Evolutionary conservation across 495 filamentous ascomycete species (phyloP).

Genomic region (Penicillium crystallinum): DNA sequence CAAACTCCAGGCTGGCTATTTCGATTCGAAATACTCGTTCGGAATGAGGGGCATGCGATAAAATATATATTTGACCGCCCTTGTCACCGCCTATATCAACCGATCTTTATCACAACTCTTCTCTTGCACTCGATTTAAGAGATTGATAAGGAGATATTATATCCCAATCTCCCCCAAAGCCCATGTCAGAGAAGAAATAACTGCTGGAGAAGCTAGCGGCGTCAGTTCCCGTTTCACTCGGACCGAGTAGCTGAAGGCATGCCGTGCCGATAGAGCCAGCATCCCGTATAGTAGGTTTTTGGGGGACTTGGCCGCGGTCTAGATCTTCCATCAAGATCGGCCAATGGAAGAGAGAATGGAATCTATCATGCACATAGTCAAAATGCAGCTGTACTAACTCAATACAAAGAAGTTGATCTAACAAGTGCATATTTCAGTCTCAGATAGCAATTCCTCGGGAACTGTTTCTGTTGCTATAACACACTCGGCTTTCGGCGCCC

Average conservation of each 20-base stretch:
- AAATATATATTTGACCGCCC: background rate
- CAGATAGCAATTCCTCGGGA: background rate
- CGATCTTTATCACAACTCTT: too few relatives aligned
- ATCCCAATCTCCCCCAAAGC: too few relatives aligned
- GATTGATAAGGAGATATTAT: too few relatives aligned
- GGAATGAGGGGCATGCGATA: background rate
- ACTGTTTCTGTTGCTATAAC: background rate
- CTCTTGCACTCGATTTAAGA: too few relatives aligned
- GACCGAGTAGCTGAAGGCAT: background rate
- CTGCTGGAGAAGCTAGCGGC: slow-evolving; percentile 22
- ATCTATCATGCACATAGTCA: slow-evolving; percentile 37
- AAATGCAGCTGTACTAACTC: slow-evolving; percentile 36
- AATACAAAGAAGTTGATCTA: slow-evolving; percentile 14
- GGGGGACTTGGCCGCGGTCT: slow-evolving; percentile 9
- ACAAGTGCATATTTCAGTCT: background rate
- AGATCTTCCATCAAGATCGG: slow-evolving; percentile 28
- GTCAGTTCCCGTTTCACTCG: background rate
- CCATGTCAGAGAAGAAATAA: slow-evolving; percentile 14
- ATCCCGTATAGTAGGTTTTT: slow-evolving; percentile 24
- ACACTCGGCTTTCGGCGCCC: background rate
- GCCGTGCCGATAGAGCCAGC: slow-evolving; percentile 30
- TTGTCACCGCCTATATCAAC: background rate
- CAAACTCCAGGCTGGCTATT: background rate
- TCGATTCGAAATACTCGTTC: background rate
- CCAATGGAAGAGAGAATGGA: slow-evolving; percentile 35